A percentile compares a stretch with the other conserved stretches of the same genome.
Conservation (phyloP, 1,284 basidiomycete species). For the Tremellales sp. region DNA sequence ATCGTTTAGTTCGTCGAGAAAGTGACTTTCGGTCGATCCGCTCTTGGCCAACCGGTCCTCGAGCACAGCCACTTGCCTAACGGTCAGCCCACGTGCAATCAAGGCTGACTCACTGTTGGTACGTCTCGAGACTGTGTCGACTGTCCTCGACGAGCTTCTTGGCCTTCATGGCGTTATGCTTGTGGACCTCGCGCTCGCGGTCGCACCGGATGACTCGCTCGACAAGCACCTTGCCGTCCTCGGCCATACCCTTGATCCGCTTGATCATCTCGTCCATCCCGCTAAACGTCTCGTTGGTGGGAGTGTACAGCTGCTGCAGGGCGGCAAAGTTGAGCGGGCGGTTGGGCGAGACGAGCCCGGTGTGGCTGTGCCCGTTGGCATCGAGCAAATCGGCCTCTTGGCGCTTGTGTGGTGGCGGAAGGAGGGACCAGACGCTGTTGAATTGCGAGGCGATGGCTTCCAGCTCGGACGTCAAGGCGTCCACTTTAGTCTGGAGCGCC, state of each 20-base stretch:
- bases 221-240: conserved; percentile 74
- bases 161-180: conserved; percentile 82
- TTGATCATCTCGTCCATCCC: conserved; percentile 64
- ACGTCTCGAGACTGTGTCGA: conserved; percentile 70
- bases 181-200: conserved; percentile 77
- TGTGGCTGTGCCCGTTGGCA: conserved; percentile 52
- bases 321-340: conserved; percentile 49
- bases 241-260: conserved; percentile 71
- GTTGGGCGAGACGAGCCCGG: conserved; percentile 48
- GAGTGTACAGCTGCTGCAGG: conserved; percentile 36
- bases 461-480: conserved; percentile 50
- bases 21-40: conserved; percentile 30
- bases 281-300: conserved; percentile 27
- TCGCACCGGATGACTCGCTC: conserved; percentile 76
- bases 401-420: conserved; percentile 73
- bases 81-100: conserved; percentile 53
- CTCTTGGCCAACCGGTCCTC: conserved; percentile 63
- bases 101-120: conserved; percentile 57
- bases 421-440: conserved; percentile 67
- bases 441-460: conserved; percentile 61
- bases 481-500: conserved; percentile 24
- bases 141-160: conserved; percentile 82
- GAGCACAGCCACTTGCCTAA: conserved; percentile 63
- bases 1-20: conserved; percentile 59
- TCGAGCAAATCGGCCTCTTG: conserved; percentile 59